Percentiles rank a stretch among this genome's conserved stretches.
Evolutionary conservation across 345 rosid species (phyloP).

Genomic region (Lepidium aucheri): DNA sequence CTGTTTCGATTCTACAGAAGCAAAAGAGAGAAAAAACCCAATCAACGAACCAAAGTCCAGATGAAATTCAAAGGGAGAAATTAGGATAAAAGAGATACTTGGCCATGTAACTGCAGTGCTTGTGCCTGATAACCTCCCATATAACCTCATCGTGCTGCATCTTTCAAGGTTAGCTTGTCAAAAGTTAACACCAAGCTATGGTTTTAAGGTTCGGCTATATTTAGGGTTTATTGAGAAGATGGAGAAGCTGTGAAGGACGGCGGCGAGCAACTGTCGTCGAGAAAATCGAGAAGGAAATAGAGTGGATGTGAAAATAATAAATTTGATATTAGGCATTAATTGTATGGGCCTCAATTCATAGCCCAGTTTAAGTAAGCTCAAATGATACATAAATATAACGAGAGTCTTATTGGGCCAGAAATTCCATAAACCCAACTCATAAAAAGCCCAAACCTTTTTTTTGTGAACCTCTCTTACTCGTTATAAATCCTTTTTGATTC

Average conservation of each 20-base stretch:
- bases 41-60: not conserved
- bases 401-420: not conserved
- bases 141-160: conserved; percentile 98
- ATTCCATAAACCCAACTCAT: not conserved
- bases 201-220: not conserved
- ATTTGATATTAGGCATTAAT: not conserved
- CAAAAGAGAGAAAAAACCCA: not conserved
- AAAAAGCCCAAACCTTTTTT: not conserved
- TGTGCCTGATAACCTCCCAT: conserved; percentile 97
- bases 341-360: not conserved
- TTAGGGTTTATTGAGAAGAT: conserved; percentile 7
- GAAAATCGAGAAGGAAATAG: not conserved
- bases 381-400: too few species aligned
- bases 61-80: not conserved
- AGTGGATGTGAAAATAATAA: not conserved
- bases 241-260: not conserved
- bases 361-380: not conserved
- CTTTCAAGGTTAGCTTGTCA: not conserved
- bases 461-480: not conserved
- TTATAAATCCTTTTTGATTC: not conserved
- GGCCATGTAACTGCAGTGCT: conserved; percentile 96
- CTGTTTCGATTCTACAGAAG: conserved; percentile 61
- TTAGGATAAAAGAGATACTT: conserved; percentile 32
- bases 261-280: not conserved
- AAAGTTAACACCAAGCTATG: not conserved